Conservation (phyloP, 768 basidiomycete genomes). For the Tephrocybe sp. region DNA sequence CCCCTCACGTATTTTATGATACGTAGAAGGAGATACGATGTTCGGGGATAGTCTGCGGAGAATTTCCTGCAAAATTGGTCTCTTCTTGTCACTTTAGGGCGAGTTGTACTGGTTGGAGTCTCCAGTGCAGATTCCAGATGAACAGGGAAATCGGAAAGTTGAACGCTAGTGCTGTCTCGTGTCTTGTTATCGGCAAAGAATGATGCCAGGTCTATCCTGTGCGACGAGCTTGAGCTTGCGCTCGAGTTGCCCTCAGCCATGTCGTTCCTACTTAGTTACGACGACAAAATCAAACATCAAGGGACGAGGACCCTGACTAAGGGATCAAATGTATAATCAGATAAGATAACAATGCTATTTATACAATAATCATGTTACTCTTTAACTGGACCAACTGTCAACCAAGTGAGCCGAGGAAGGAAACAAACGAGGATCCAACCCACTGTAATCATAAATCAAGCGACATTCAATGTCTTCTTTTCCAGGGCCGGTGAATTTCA, state of each 20-base stretch:
- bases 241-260: conserved; percentile 12
- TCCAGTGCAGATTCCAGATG: conserved; percentile 12
- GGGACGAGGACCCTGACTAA: conserved; percentile 1
- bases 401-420: neutral
- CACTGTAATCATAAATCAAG: conserved; percentile 69
- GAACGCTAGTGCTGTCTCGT: neutral
- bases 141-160: conserved; percentile 11
- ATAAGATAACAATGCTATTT: too few species aligned
- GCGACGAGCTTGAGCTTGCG: conserved; percentile 13
- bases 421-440: conserved; percentile 21
- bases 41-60: conserved; percentile 18
- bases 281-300: neutral
- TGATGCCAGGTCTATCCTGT: neutral
- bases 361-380: too few species aligned
- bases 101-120: neutral
- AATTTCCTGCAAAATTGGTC: conserved; percentile 16
- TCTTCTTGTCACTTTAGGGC: conserved; percentile 16
- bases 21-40: conserved; percentile 16
- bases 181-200: conserved; percentile 1
- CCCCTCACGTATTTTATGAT: conserved; percentile 47
- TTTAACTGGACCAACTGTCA: conserved; percentile 2
- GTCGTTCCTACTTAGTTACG: conserved; percentile 2
- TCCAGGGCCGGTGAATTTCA: conserved; percentile 60
- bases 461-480: conserved; percentile 54
- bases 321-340: neutral